Evolutionary conservation across 83 land plant genomes (phyloP), one percentile per base, ranked within the genome.

Genomic region (Picea engelmannii): DNA sequence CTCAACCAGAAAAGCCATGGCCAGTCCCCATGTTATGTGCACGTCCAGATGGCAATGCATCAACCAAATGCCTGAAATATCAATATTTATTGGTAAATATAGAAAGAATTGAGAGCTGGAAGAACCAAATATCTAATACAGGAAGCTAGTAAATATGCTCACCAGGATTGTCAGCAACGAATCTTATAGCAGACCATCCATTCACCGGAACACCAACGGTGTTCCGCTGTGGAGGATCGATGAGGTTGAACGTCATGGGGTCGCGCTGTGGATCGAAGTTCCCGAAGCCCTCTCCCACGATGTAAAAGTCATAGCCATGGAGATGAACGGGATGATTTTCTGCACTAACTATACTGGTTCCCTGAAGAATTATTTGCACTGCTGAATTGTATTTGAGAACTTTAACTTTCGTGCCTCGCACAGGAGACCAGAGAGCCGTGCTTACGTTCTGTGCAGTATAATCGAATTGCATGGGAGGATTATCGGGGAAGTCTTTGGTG

Each of bases 21-120:
- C 87, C 47, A 92, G 65, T n/a, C 94, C 94, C 88, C 88, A 83
- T 15, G 93, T 82, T 60, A 81, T 68, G 76, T 92, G 94, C 12
- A 85, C 79, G 27, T 92, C 94, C 47, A 92, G 62, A 77, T 92
- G 94, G 80, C 94, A 92, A 61, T 91, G 93, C 84, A 91, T 83
- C 10, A 86, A 52, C 92, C 92, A 92, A 38, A 85, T 78, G 25
- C 93, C 93, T 91, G 83, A 25, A 78, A 12, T 21, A 70, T 6
- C 35, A 38, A 38, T 18, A 18, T 7, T 70, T 20, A 10, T 18
- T 20, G n/a, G 18, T 40, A 70, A 44, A 18, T 13, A 70, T 40
- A 27, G 18, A 67, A 67, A 18, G n/a, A 18, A 70, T n/a, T 40
- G 10, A 18, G 15, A 15, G 4, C 9, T 40, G 6, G 5, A 68